Evolutionary conservation across 225 moss, liverwort and hornwort species (phyloP).

Genomic region (Anthoceros angustus): DNA sequence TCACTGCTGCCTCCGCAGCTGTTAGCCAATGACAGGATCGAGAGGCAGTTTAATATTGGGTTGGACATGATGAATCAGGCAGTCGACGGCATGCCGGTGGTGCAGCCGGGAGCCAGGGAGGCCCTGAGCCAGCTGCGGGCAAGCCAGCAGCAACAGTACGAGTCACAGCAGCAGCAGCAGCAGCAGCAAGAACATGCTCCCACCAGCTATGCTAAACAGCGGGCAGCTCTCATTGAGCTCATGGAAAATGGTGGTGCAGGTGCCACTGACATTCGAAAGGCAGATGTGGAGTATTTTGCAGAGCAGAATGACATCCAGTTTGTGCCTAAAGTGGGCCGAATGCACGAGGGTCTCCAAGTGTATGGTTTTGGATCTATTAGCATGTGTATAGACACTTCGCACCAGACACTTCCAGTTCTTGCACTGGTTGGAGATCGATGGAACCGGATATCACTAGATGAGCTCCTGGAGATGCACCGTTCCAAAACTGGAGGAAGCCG

Average conservation of each 20-base stretch:
- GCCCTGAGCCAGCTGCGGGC: slow-evolving; percentile 51
- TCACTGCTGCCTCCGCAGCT: slow-evolving; percentile 65
- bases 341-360: slow-evolving; percentile 65
- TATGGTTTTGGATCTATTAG: slow-evolving; percentile 81
- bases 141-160: slow-evolving; percentile 53
- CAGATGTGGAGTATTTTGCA: slow-evolving; percentile 62
- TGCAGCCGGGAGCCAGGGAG: slow-evolving; percentile 54
- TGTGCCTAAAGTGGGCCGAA: slow-evolving; percentile 61
- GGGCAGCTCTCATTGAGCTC: slow-evolving; percentile 12
- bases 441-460: slow-evolving; percentile 44
- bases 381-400: slow-evolving; percentile 54
- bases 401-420: slow-evolving; percentile 38
- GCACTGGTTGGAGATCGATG: slow-evolving; percentile 68
- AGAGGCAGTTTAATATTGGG: slow-evolving; percentile 55
- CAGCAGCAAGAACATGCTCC: slow-evolving; percentile 12
- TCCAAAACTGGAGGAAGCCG: slow-evolving; percentile 66
- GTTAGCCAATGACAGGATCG: slow-evolving; percentile 71
- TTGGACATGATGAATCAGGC: slow-evolving; percentile 76
- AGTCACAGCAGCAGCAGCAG: slow-evolving; percentile 36
- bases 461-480: slow-evolving; percentile 82
- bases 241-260: slow-evolving; percentile 35
- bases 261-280: slow-evolving; percentile 47
- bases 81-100: slow-evolving; percentile 44
- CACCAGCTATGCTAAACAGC: slow-evolving; percentile 26
- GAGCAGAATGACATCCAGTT: slow-evolving; percentile 74